phyloP scores from a whole-genome alignment of 23 red algal species.

The Rhodosorus marinus region DNA sequence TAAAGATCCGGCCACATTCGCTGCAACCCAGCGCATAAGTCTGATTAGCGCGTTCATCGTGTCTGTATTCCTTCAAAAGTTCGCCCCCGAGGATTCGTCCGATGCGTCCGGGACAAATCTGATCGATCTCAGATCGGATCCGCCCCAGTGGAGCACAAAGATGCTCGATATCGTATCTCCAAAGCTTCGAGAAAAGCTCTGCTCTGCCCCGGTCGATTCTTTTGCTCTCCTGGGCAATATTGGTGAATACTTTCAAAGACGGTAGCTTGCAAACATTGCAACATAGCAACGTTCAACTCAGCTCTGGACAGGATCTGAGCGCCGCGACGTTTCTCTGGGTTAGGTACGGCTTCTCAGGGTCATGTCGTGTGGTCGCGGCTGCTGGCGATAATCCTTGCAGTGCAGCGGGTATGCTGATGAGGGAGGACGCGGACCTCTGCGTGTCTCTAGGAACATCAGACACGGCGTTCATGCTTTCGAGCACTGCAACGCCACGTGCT shows the following conservation, averaged over 20 bases:
- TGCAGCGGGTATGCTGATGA: slow-evolving; percentile 16
- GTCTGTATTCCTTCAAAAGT: slow-evolving; percentile 14
- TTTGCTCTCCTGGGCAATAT: background rate
- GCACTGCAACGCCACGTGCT: background rate
- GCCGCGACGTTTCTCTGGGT: slow-evolving; percentile 2
- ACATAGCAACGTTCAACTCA: too few species aligned
- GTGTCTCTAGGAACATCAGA: slow-evolving; percentile 39
- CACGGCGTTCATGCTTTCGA: slow-evolving; percentile 17
- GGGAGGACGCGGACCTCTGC: slow-evolving; percentile 5
- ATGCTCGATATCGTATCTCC: background rate
- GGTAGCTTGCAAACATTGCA: too few species aligned
- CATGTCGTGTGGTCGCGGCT: slow-evolving; percentile 3
- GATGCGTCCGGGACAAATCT: slow-evolving; percentile 20
- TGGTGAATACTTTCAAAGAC: background rate
- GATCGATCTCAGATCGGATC: slow-evolving; percentile 4
- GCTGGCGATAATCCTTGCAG: slow-evolving; percentile 34
- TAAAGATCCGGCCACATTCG: slow-evolving; percentile 4
- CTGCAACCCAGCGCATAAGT: slow-evolving; percentile 8
- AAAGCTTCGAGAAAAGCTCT: slow-evolving; percentile 3
- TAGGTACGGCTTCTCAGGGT: slow-evolving; percentile 14
- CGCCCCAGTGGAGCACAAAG: slow-evolving; percentile 4
- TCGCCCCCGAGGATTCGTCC: slow-evolving; percentile 14
- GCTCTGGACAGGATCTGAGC: background rate
- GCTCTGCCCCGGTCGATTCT: slow-evolving; percentile 4
- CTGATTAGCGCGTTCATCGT: slow-evolving; percentile 14